Conservation (phyloP, 148 eudicot genomes). For the Silene uniflora region DNA sequence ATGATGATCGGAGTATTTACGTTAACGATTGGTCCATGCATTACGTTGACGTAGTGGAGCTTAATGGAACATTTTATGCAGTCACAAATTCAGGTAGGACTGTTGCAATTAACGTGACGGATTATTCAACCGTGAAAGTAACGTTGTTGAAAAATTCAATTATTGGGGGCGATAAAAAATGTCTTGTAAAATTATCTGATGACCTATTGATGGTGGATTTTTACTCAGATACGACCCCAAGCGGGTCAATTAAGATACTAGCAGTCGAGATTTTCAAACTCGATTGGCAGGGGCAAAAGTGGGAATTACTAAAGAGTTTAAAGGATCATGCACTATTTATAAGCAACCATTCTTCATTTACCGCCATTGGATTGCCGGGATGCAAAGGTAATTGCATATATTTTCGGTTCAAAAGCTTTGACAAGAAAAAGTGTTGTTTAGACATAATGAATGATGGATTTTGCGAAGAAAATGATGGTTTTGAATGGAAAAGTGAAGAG, state of each 20-base stretch:
- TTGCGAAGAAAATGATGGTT: neutral
- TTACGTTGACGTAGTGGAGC: slow-evolving; percentile 30
- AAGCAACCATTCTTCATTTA: slow-evolving; percentile 27
- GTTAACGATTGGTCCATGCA: slow-evolving; percentile 32
- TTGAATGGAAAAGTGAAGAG: slow-evolving; percentile 35
- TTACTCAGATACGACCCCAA: slow-evolving; percentile 21
- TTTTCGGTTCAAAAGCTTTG: slow-evolving; percentile 26
- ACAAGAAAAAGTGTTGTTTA: slow-evolving; percentile 18
- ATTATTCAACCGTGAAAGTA: neutral
- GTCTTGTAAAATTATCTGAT: slow-evolving; percentile 25
- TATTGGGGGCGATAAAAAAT: slow-evolving; percentile 28
- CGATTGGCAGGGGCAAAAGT: slow-evolving; percentile 15
- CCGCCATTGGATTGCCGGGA: slow-evolving; percentile 15
- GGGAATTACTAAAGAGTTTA: slow-evolving; percentile 24
- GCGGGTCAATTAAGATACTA: slow-evolving; percentile 18
- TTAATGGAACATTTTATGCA: slow-evolving; percentile 19
- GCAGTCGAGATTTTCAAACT: slow-evolving; percentile 29
- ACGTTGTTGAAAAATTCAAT: slow-evolving; percentile 21
- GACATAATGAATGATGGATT: neutral
- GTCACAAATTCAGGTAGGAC: slow-evolving; percentile 35
- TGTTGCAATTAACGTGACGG: slow-evolving; percentile 18
- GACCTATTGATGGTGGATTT: slow-evolving; percentile 26
- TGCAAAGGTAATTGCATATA: slow-evolving; percentile 36
- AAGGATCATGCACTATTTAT: slow-evolving; percentile 20
- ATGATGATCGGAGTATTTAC: slow-evolving; percentile 31